phyloP scores from a whole-genome alignment of 306 rosid genomes.

The Prunus salicina region DNA sequence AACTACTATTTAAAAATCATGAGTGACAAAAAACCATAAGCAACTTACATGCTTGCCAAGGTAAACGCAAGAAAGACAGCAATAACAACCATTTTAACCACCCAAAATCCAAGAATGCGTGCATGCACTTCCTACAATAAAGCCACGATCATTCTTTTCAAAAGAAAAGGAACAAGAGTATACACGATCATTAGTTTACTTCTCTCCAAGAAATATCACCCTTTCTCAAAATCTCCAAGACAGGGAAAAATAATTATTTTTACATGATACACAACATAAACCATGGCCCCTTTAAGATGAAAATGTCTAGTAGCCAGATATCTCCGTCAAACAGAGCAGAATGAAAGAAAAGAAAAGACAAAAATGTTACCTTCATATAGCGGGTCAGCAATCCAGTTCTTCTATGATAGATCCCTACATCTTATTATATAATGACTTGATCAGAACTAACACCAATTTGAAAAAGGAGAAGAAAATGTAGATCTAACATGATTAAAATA shows the following conservation, averaged over 20 bases:
- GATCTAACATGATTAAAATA: slow-evolving; percentile 2
- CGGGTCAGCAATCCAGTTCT: slow-evolving; percentile 67
- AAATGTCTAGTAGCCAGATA: neutral
- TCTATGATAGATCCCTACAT: slow-evolving; percentile 55
- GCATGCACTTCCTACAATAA: slow-evolving; percentile 80
- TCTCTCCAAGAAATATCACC: neutral
- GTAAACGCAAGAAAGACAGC: slow-evolving; percentile 71
- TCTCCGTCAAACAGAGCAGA: neutral
- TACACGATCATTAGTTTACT: slow-evolving; percentile 1
- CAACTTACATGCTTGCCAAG: slow-evolving; percentile 90
- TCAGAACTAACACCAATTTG: slow-evolving; percentile 33
- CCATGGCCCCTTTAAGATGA: neutral
- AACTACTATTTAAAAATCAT: neutral
- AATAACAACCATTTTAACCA: slow-evolving; percentile 67
- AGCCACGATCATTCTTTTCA: slow-evolving; percentile 5
- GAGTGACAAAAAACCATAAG: slow-evolving; percentile 9
- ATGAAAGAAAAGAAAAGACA: neutral
- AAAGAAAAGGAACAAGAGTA: slow-evolving; percentile 11
- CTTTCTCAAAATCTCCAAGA: neutral
- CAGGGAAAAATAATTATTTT: neutral
- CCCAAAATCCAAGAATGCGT: slow-evolving; percentile 82
- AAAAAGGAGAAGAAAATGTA: slow-evolving; percentile 14
- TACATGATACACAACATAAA: neutral
- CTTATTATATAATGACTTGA: slow-evolving; percentile 15
- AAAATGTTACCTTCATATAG: slow-evolving; percentile 77